These are phyloP conservation scores for Croton laevigatus DNA, from an alignment of 441 rosid species.

Conservation along the genomic window DNA sequence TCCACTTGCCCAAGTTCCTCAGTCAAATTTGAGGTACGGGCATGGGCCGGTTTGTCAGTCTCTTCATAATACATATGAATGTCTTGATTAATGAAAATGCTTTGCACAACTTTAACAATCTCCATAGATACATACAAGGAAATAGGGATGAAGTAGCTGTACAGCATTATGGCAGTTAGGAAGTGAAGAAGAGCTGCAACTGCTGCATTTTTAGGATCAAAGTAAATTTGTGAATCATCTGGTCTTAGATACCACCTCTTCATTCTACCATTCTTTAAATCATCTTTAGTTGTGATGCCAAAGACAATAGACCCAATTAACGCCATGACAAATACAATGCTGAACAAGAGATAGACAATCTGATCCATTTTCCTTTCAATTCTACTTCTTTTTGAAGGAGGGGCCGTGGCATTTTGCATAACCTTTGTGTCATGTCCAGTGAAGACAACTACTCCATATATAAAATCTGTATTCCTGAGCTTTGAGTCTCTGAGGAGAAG, in stretches of 20 bases:
- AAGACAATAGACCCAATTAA: conserved; percentile 64
- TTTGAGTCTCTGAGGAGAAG: conserved; percentile 92
- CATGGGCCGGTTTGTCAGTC: conserved; percentile 81
- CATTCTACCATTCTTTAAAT: conserved; percentile 62
- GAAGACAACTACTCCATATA: conserved; percentile 82
- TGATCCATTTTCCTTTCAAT: conserved; percentile 82
- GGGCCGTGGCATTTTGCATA: conserved; percentile 85
- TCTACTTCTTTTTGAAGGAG: conserved; percentile 95
- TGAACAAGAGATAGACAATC: conserved; percentile 68
- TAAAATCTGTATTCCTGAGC: conserved; percentile 84
- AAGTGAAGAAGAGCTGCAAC: conserved; percentile 68
- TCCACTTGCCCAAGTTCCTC: conserved; percentile 99
- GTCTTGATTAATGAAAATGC: conserved; percentile 77
- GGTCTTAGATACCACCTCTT: conserved; percentile 93
- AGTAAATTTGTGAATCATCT: conserved; percentile 54
- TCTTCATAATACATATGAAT: conserved; percentile 86
- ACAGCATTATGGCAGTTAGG: conserved; percentile 78
- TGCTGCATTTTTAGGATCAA: conserved; percentile 49
- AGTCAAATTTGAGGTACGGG: conserved; percentile 93
- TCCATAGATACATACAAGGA: conserved; percentile 93
- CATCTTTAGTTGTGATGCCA: conserved; percentile 58
- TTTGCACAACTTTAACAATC: conserved; percentile 87
- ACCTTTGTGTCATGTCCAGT: conserved; percentile 94
- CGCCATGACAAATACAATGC: conserved; percentile 56
- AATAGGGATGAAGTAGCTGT: conserved; percentile 88